Conservation (phyloP, 305 asterid species). For the Solanum aculeatissimum region DNA sequence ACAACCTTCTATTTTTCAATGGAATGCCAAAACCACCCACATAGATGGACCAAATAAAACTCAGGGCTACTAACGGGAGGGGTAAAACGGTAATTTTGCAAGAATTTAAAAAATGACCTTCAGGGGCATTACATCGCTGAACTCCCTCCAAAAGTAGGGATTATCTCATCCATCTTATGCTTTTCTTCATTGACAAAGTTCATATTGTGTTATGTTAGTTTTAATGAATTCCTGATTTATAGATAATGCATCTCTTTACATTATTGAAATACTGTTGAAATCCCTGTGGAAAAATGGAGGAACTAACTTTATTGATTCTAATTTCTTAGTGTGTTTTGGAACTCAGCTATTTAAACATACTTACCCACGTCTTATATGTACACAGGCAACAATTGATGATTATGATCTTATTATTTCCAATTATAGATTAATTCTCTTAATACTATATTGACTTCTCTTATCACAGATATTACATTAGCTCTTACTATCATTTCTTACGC, state of each 20-base stretch:
- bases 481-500: not conserved
- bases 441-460: not conserved
- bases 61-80: too few relatives aligned
- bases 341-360: not conserved
- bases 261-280: not conserved
- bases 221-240: not conserved
- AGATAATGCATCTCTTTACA: not conserved
- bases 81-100: too few relatives aligned
- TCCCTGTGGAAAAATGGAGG: not conserved
- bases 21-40: too few relatives aligned
- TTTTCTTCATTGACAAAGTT: not conserved
- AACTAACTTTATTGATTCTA: not conserved
- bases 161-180: not conserved
- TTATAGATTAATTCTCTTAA: not conserved
- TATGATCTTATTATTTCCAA: not conserved
- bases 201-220: not conserved
- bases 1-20: too few relatives aligned
- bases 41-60: too few relatives aligned
- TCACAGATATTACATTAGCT: not conserved
- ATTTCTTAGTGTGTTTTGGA: not conserved
- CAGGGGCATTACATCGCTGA: not conserved
- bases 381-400: not conserved
- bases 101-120: too few relatives aligned
- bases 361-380: not conserved
- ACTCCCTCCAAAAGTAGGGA: not conserved